phyloP scores from a whole-genome alignment of 2,329 filamentous ascomycete species.

The Sordariomycetes sp. region DNA sequence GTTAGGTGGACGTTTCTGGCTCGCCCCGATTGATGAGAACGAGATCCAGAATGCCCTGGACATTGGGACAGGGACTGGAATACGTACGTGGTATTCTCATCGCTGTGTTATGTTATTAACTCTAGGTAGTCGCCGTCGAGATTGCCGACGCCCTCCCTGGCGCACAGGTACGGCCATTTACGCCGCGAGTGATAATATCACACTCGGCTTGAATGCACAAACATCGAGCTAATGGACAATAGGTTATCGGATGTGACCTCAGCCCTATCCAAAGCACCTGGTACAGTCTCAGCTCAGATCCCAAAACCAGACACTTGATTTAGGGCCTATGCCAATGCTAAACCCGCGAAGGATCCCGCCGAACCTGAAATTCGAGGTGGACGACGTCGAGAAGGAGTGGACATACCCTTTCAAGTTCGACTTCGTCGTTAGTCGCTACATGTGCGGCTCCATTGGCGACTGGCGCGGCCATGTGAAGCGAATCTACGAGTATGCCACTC shows the following conservation, averaged over 20 bases:
- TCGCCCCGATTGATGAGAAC: no score
- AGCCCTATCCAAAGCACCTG: slow-evolving; percentile 12
- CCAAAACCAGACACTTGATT: neutral
- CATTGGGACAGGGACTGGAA: slow-evolving; percentile 12
- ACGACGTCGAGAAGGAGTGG: slow-evolving; percentile 45
- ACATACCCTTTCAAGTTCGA: slow-evolving; percentile 40
- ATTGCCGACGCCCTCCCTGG: slow-evolving; percentile 12
- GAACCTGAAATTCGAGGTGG: slow-evolving; percentile 41
- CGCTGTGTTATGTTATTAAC: no score
- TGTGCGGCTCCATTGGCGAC: slow-evolving; percentile 40
- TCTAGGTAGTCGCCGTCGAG: slow-evolving; percentile 28
- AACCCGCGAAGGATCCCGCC: slow-evolving; percentile 30
- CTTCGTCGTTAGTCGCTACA: slow-evolving; percentile 46
- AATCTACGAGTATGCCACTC: slow-evolving; percentile 11
- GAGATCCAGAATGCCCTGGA: slow-evolving; percentile 10
- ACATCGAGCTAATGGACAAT: no score
- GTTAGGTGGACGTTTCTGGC: no score
- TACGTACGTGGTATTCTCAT: slow-evolving; percentile 7
- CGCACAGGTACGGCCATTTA: slow-evolving; percentile 8
- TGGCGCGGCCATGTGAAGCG: slow-evolving; percentile 37
- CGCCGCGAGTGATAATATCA: no score
- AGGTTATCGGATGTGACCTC: slow-evolving; percentile 12
- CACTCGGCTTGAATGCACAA: no score
- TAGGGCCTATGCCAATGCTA: neutral
- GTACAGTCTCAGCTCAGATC: slow-evolving; percentile 5